Conservation (phyloP, 805 yeast species). For the Debaryomyces castellii region DNA sequence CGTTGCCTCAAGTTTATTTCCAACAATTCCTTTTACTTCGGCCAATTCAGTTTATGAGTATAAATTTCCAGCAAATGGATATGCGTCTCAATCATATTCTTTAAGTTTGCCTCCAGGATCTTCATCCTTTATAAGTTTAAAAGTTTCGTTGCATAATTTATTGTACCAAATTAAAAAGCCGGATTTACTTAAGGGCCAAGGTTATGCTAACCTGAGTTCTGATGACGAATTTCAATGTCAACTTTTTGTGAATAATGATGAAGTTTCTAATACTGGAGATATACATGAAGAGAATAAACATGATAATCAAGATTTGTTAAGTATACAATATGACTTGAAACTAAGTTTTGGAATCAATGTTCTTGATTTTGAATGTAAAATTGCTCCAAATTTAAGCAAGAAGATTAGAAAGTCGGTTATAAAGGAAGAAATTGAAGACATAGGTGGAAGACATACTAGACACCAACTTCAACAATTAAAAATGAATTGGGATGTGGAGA, state of each 20-base stretch:
- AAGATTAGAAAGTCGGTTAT: constrained; percentile 27
- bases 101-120: constrained; percentile 37
- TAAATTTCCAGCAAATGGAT: constrained; percentile 38
- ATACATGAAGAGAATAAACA: constrained; percentile 26
- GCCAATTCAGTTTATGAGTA: constrained; percentile 37
- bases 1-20: constrained; percentile 29
- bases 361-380: constrained; percentile 39
- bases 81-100: constrained; percentile 37
- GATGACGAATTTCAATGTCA: constrained; percentile 44
- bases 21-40: constrained; percentile 25
- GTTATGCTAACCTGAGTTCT: constrained; percentile 27
- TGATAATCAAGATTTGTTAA: constrained; percentile 18
- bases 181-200: constrained; percentile 33
- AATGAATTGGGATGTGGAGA: constrained; percentile 47
- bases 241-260: constrained; percentile 38
- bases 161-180: constrained; percentile 29
- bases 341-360: constrained; percentile 41
- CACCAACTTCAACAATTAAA: constrained; percentile 46
- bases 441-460: constrained; percentile 44
- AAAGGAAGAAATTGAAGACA: constrained; percentile 23
- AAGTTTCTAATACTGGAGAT: constrained; percentile 31
- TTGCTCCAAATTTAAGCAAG: constrained; percentile 39
- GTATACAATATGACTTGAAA: constrained; percentile 36
- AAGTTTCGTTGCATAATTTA: constrained; percentile 33
- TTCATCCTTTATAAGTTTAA: constrained; percentile 32